Evolutionary conservation across 345 rosid species (phyloP), one percentile per base, ranked within the genome.

Genomic region (Noccaea caerulescens): DNA sequence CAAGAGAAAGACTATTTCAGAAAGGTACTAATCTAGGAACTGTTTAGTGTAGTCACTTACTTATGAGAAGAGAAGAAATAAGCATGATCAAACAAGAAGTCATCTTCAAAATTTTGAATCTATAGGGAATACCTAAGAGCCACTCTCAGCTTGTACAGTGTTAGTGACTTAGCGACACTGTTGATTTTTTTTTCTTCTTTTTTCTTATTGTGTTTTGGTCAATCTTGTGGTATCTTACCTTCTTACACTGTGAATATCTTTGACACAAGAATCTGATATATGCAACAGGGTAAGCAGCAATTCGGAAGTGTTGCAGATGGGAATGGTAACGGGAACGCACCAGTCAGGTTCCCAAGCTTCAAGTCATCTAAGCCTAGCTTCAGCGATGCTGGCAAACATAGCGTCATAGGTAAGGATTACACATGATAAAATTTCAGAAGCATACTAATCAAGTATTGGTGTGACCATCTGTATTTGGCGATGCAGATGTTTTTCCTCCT

Each of bases 401-500:
- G 14, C 5, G 1, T 73, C 68, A 25, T 68, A 14, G 78, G 73
- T 75, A 34, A 25, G 6, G 60, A 32, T 68, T 56, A 45, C 23
- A 0, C 7, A 25, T 54, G 4, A 16, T 27, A 3, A 8, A 4
- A 4, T 27, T 46, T 3, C 38, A 20, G 7, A 54, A 52, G 5
- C 51, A 37, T 37, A 16, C 10, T 58, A 27, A 46, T 47, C 39
- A 39, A 43, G 50, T 70, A 14, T 12, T n/a, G 16, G 12, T 20
- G n/a, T 54, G 56, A 76, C 41, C 0, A 50, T 41, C 13, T 64
- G 10, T 53, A 0, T 14, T 34, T 76, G 65, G 20, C 7, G 14
- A 58, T 63, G 73, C 81, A 90, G 96, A 85, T 82, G 82, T 84
- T 51, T 74, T 82, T 65, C 91, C 96, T 30, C 72, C 85, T 34